Conservation (phyloP, 139 green algal genomes). For the Astrephomene gubernaculifera region DNA sequence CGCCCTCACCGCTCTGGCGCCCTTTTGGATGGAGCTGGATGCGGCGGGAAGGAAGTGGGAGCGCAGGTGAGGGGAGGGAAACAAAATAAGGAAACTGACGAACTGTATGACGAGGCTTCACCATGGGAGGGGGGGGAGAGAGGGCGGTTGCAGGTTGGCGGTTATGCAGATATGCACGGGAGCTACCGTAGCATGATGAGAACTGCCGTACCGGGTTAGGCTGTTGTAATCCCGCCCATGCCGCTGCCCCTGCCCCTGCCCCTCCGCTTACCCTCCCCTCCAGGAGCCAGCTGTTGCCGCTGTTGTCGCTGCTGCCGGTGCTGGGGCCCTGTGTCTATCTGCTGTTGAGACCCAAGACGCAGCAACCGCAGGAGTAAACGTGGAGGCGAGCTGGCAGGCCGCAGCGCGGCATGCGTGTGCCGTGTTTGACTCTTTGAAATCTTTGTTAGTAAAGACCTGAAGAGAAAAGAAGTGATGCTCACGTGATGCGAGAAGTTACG, state of each 20-base stretch:
- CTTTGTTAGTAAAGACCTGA: no score
- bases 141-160: neutral
- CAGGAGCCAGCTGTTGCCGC: slow-evolving; percentile 68
- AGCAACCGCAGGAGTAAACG: slow-evolving; percentile 28
- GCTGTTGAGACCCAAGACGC: slow-evolving; percentile 72
- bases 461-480: no score
- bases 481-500: no score
- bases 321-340: slow-evolving; percentile 81
- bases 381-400: no score
- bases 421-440: no score
- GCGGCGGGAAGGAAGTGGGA: slow-evolving; percentile 80
- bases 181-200: neutral
- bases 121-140: neutral
- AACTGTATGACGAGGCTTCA: neutral
- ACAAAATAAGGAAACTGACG: neutral
- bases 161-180: neutral
- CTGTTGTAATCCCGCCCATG: neutral
- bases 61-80: slow-evolving; percentile 51
- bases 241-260: neutral
- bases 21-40: slow-evolving; percentile 91
- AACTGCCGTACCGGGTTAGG: neutral
- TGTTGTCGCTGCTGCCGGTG: slow-evolving; percentile 77
- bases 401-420: no score
- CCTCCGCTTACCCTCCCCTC: neutral
- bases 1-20: slow-evolving; percentile 72